phyloP scores from a whole-genome alignment of 257 asterid genomes.

The Fraxinus excelsior region DNA sequence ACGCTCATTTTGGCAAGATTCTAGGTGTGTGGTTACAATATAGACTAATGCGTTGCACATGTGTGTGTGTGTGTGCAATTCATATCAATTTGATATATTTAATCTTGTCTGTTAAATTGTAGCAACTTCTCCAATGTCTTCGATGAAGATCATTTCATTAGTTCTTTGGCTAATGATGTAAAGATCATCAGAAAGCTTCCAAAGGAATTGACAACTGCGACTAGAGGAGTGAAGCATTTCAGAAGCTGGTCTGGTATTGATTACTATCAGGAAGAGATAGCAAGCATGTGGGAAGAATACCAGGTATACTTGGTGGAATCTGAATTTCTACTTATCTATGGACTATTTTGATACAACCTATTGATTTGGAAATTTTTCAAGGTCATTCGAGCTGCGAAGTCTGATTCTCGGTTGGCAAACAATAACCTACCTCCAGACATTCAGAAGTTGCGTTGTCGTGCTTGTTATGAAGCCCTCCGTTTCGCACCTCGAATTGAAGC shows the following conservation, averaged over 20 bases:
- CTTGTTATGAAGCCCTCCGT: conserved; percentile 87
- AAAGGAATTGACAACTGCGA: conserved; percentile 51
- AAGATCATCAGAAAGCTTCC: conserved; percentile 76
- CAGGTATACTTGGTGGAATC: conserved; percentile 48
- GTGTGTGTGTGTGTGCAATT: neutral
- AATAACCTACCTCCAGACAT: conserved; percentile 90
- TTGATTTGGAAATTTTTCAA: conserved; percentile 25
- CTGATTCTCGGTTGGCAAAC: conserved; percentile 94
- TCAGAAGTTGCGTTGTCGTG: conserved; percentile 91
- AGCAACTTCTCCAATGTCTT: conserved; percentile 96
- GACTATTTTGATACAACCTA: conserved; percentile 11
- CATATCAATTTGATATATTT: conserved; percentile 11
- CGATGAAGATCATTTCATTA: conserved; percentile 77
- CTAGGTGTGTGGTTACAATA: conserved; percentile 52
- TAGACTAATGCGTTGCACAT: neutral
- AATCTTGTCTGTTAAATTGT: conserved; percentile 33
- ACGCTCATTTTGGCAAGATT: conserved; percentile 91
- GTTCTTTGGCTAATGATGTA: conserved; percentile 68
- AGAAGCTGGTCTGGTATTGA: conserved; percentile 93
- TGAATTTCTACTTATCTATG: conserved; percentile 9
- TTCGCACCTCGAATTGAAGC: conserved; percentile 85
- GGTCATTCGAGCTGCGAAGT: conserved; percentile 95
- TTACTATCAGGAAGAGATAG: conserved; percentile 81
- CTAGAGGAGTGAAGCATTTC: conserved; percentile 82
- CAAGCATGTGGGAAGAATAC: conserved; percentile 77